phyloP scores from a whole-genome alignment of 306 rosid species.

The Quercus parvula region DNA sequence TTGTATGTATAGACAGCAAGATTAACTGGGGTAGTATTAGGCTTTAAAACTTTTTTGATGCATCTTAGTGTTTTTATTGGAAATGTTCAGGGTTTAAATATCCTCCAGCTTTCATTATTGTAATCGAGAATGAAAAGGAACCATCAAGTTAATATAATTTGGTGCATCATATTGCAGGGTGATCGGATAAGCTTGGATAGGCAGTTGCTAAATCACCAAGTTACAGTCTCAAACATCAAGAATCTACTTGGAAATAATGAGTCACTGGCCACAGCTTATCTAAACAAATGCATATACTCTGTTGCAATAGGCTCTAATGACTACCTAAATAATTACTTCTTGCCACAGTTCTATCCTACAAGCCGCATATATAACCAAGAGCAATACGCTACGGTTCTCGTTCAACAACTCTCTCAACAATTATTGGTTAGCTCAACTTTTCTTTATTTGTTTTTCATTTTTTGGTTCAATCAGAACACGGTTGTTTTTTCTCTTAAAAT shows the following conservation, averaged over 20 bases:
- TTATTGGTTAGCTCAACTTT: conserved; percentile 3
- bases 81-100: too few relatives aligned
- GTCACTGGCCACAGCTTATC: background rate
- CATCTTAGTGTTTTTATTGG: too few relatives aligned
- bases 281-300: conserved; percentile 22
- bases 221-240: conserved; percentile 1
- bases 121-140: background rate
- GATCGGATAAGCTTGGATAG: background rate
- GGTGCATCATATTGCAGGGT: conserved; percentile 20
- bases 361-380: background rate
- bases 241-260: background rate
- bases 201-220: conserved; percentile 22
- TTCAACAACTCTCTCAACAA: background rate
- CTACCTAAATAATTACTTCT: conserved; percentile 21
- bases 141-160: background rate
- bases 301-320: conserved; percentile 22
- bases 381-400: conserved; percentile 15
- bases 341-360: conserved; percentile 5
- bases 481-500: too few relatives aligned
- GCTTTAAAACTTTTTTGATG: too few relatives aligned
- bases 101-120: too few relatives aligned
- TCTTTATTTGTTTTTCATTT: too few relatives aligned
- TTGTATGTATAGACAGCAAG: too few relatives aligned
- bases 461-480: too few relatives aligned
- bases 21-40: too few relatives aligned